These are phyloP conservation scores for Geotrichum fermentans DNA, from an alignment of 1,139 yeast species.

Conservation along the genomic window DNA sequence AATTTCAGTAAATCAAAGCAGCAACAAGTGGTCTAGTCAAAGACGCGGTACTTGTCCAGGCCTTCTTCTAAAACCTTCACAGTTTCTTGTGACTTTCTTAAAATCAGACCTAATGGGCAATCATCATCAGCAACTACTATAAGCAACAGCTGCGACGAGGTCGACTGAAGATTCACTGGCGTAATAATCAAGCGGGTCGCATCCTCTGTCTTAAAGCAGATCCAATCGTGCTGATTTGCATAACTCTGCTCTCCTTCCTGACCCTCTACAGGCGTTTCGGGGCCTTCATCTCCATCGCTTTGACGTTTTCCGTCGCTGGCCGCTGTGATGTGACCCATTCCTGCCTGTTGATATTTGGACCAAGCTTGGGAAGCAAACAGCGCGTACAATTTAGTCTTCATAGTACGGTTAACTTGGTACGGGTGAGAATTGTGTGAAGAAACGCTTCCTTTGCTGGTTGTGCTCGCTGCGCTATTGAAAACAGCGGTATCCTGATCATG, in stretches of 20 bases:
- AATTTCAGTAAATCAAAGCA: too few species aligned
- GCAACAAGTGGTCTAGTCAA: too few species aligned
- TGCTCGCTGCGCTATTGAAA: conserved; percentile 5
- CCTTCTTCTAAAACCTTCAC: conserved; percentile 28
- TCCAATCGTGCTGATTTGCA: conserved; percentile 24
- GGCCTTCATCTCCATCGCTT: background rate
- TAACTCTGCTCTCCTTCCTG: background rate
- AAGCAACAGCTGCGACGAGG: conserved; percentile 26
- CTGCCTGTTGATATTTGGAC: conserved; percentile 28
- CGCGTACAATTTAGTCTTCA: conserved; percentile 33
- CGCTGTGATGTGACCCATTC: conserved; percentile 14
- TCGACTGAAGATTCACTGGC: conserved; percentile 23
- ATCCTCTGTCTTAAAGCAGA: conserved; percentile 29
- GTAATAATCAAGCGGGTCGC: conserved; percentile 28
- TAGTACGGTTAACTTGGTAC: conserved; percentile 28
- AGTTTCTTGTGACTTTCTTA: conserved; percentile 28
- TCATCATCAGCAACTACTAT: conserved; percentile 31
- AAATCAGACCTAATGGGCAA: conserved; percentile 30
- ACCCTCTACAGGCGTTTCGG: background rate
- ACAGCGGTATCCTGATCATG: background rate
- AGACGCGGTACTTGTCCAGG: conserved; percentile 25
- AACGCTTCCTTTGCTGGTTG: conserved; percentile 3
- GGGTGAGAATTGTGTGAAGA: conserved; percentile 19
- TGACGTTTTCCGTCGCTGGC: background rate
- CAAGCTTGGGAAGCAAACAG: conserved; percentile 32